These are phyloP conservation scores for Solidago caesia DNA, from an alignment of 129 eudicot genomes.

Conservation along the genomic window DNA sequence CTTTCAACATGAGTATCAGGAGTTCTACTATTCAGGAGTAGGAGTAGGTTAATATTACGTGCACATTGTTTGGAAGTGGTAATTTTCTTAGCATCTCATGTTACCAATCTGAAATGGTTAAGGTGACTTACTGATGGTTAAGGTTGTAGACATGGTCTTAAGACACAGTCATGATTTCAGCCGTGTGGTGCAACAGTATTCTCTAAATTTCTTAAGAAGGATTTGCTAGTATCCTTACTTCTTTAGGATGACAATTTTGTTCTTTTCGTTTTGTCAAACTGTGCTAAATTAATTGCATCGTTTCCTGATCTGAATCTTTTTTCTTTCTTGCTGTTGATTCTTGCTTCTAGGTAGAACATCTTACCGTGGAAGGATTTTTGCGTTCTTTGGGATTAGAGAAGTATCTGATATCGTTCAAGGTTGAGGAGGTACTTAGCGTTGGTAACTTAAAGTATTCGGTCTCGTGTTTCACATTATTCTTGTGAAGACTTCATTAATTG, in stretches of 20 bases:
- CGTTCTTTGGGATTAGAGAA: slow-evolving; percentile 64
- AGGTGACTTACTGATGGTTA: not conserved
- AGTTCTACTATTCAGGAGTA: not conserved
- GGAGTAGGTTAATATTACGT: not conserved
- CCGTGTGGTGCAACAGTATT: not conserved
- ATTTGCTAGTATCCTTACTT: not conserved
- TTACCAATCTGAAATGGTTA: not conserved
- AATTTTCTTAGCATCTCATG: not conserved
- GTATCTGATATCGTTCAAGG: slow-evolving; percentile 63
- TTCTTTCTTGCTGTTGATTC: slow-evolving; percentile 8
- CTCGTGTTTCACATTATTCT: slow-evolving; percentile 1
- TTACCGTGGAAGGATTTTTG: slow-evolving; percentile 66
- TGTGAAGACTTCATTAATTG: slow-evolving; percentile 1
- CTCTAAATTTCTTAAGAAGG: not conserved
- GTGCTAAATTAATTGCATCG: slow-evolving; percentile 3
- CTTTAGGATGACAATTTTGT: not conserved
- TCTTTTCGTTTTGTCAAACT: not conserved
- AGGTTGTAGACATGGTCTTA: not conserved
- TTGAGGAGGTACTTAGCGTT: slow-evolving; percentile 67
- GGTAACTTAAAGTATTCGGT: not conserved
- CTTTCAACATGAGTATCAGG: not conserved
- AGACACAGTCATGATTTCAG: not conserved
- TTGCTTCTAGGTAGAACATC: slow-evolving; percentile 55
- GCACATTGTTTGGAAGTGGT: not conserved
- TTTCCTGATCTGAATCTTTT: slow-evolving; percentile 2